Conservation (phyloP, 345 rosid species). For the Murraya koenigii region DNA sequence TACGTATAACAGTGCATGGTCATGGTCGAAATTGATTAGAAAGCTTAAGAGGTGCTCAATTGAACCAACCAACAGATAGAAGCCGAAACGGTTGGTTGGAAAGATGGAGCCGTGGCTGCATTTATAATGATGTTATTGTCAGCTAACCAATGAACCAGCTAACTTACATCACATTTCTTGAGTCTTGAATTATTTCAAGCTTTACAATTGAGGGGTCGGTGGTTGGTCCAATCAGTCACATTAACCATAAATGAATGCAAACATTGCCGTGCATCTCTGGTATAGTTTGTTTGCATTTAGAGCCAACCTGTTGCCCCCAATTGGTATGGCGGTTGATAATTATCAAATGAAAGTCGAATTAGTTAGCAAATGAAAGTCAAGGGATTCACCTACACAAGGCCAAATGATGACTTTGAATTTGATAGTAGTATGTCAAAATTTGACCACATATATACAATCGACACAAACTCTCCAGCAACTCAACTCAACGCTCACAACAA, state of each 20-base stretch:
- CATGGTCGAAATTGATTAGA: not conserved
- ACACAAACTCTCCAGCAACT: not conserved
- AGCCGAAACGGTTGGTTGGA: not conserved
- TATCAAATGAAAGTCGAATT: not conserved
- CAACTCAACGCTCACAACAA: conserved; percentile 6
- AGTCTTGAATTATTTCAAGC: not conserved
- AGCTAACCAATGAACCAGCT: not conserved
- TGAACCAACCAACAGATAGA: not conserved
- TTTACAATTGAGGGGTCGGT: not conserved
- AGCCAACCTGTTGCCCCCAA: too few species aligned
- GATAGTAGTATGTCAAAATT: too few species aligned
- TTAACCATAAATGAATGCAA: not conserved
- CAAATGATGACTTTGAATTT: too few species aligned
- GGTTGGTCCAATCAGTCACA: not conserved
- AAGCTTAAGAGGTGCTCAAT: not conserved
- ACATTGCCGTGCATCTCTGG: not conserved
- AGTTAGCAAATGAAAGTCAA: not conserved
- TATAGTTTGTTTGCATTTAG: too few species aligned
- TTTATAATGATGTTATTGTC: not conserved
- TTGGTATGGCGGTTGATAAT: too few species aligned
- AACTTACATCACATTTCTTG: not conserved
- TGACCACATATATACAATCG: conserved; percentile 30
- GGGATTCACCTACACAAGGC: not conserved
- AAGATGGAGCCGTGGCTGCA: too few species aligned
- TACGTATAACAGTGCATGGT: not conserved